These are phyloP conservation scores for Erodium texanum DNA, from an alignment of 441 rosid species.

Conservation along the genomic window DNA sequence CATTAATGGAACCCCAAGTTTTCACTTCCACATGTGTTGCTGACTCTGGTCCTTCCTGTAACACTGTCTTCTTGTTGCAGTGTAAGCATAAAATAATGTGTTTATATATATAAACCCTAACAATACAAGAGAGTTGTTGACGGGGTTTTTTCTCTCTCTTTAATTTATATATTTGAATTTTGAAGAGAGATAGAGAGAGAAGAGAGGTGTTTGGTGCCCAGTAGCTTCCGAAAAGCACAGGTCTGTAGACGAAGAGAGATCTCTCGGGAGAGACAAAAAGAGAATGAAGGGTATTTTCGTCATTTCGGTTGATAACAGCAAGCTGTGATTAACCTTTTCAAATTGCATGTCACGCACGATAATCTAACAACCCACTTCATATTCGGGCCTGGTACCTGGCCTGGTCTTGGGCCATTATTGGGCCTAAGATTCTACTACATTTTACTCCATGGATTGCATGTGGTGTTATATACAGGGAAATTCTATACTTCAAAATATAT, in stretches of 20 bases:
- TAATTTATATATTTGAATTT: no score
- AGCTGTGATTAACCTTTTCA: neutral
- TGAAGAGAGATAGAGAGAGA: neutral
- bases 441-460: no score
- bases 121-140: constrained; percentile 7
- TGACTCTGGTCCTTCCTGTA: constrained; percentile 17
- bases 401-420: no score
- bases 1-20: constrained; percentile 22
- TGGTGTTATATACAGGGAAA: no score
- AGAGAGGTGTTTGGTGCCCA: neutral
- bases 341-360: neutral
- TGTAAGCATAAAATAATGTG: constrained; percentile 1
- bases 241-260: neutral
- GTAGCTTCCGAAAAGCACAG: constrained; percentile 21
- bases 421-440: no score
- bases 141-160: neutral
- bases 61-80: constrained; percentile 11
- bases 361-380: neutral
- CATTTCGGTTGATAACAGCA: neutral
- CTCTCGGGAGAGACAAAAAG: neutral
- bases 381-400: neutral
- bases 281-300: constrained; percentile 21
- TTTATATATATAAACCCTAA: constrained; percentile 6
- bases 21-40: constrained; percentile 19
- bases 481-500: no score